Conservation (phyloP, 176 grass and related monocot genomes). For the Echinochloa phyllopogon region DNA sequence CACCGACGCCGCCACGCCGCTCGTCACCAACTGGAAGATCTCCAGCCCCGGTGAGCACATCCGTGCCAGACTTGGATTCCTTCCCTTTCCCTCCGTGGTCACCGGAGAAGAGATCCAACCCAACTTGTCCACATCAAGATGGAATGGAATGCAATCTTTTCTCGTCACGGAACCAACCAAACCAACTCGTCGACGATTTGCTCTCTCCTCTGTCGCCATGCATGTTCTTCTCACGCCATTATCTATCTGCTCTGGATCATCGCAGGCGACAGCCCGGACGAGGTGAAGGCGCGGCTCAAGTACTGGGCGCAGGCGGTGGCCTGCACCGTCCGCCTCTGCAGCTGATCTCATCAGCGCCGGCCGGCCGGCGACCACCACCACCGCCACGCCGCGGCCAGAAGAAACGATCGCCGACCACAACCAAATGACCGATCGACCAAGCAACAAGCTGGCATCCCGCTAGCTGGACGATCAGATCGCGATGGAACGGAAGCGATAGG, state of each 20-base stretch:
- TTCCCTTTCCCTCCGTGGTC: not conserved
- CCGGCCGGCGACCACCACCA: not conserved
- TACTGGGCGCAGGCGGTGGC: slow-evolving; percentile 61
- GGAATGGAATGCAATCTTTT: not conserved
- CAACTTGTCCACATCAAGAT: slow-evolving; percentile 3
- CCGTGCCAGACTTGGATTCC: not conserved
- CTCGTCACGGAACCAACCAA: not conserved
- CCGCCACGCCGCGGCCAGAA: not conserved
- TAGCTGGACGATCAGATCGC: not conserved
- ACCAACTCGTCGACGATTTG: not conserved
- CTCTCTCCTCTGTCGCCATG: not conserved
- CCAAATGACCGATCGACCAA: not conserved
- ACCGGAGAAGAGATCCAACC: not conserved
- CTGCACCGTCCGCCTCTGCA: slow-evolving; percentile 55
- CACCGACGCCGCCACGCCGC: not conserved
- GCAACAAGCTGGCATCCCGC: not conserved
- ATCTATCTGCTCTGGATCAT: fast-evolving
- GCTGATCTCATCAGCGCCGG: not conserved
- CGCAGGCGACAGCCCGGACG: slow-evolving; percentile 54
- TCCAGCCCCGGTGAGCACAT: slow-evolving; percentile 44
- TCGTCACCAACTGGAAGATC: slow-evolving; percentile 57
- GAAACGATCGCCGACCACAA: not conserved
- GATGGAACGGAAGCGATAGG: too few relatives aligned
- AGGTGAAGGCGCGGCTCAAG: slow-evolving; percentile 58
- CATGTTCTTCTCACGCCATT: not conserved